Percentiles rank a stretch among this genome's conserved stretches.
phyloP scores from a whole-genome alignment of 169 alveolate species.

The Plasmodium knowlesi region DNA sequence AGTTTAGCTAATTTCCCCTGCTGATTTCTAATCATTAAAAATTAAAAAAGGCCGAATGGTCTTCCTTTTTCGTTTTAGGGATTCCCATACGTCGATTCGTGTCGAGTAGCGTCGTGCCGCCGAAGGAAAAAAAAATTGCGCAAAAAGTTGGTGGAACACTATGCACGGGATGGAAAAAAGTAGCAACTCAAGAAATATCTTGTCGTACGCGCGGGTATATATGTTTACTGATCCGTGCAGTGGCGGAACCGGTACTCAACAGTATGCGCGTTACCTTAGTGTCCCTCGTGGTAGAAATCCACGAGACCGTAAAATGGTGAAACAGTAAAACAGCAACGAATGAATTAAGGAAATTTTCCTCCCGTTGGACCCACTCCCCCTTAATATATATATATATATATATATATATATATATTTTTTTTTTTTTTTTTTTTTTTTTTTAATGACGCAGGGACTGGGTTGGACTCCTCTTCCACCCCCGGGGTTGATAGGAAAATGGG shows the following conservation, averaged over 20 bases:
- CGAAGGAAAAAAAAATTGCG: background rate
- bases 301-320: background rate
- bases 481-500: background rate
- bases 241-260: background rate
- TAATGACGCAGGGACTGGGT: background rate
- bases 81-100: background rate
- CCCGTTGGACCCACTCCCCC: background rate
- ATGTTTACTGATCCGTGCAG: background rate
- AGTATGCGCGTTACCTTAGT: background rate
- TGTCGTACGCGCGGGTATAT: background rate
- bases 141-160: background rate
- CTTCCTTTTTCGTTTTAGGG: background rate
- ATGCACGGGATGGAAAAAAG: background rate
- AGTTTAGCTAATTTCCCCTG: background rate
- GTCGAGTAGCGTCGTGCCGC: background rate
- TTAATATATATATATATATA: no score
- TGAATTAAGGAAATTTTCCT: background rate
- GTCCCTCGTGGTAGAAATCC: background rate
- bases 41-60: background rate
- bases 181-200: background rate
- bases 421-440: no score
- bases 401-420: no score
- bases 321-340: background rate
- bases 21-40: background rate
- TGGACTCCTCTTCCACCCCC: background rate